phyloP scores from a whole-genome alignment of 177 flowering plant species.

The Vitis hybrid region DNA sequence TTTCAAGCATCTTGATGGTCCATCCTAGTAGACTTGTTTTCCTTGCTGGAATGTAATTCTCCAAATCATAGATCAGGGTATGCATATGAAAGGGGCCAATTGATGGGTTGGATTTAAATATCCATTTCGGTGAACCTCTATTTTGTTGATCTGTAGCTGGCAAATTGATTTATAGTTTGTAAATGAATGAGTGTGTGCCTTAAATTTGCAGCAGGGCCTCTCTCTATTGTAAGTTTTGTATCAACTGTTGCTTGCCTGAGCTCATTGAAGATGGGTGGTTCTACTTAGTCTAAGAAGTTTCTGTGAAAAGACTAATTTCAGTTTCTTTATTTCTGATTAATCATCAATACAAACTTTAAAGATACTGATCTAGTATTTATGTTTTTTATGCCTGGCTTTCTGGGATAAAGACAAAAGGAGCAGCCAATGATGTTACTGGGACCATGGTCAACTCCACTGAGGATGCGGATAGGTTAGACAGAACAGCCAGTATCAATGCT shows the following conservation, averaged over 20 bases:
- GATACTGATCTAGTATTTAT: neutral
- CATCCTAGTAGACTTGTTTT: too few species aligned
- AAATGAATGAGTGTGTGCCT: neutral
- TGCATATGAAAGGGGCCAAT: too few species aligned
- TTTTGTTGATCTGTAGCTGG: neutral
- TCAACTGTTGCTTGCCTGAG: neutral
- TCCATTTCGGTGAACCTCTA: neutral
- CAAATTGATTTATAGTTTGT: neutral
- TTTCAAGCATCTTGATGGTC: too few species aligned
- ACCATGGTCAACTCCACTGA: conserved; percentile 27
- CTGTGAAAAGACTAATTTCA: neutral
- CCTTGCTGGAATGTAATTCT: too few species aligned
- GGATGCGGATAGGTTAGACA: conserved; percentile 40
- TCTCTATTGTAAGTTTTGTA: conserved; percentile 6
- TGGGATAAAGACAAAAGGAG: conserved; percentile 34
- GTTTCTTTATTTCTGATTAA: neutral
- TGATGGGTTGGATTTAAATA: too few species aligned
- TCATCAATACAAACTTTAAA: neutral
- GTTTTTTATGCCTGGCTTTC: neutral
- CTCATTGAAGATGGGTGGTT: neutral
- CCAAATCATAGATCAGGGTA: too few species aligned
- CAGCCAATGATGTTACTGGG: conserved; percentile 33
- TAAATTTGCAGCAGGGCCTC: neutral
- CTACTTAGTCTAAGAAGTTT: neutral
- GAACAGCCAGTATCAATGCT: conserved; percentile 30